phyloP scores from a whole-genome alignment of 768 basidiomycete species.

The Lactarius psammicola region DNA sequence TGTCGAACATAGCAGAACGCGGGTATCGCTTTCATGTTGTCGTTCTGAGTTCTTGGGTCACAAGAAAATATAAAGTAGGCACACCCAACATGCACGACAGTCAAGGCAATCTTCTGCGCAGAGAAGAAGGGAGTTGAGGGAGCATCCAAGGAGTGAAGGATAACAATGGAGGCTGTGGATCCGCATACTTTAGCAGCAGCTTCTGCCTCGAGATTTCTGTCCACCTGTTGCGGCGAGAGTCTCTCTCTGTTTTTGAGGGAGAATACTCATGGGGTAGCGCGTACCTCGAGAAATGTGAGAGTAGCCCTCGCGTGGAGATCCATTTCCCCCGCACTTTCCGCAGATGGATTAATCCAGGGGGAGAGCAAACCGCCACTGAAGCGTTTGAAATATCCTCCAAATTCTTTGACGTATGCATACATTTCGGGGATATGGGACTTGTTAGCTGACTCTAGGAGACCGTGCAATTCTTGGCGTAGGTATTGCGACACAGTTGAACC shows the following conservation, averaged over 20 bases:
- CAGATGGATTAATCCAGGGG: constrained; percentile 52
- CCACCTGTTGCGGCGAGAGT: constrained; percentile 49
- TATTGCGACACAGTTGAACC: constrained; percentile 88
- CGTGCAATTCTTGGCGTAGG: constrained; percentile 81
- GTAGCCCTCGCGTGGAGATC: constrained; percentile 87
- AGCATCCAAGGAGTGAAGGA: constrained; percentile 86
- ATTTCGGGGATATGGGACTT: constrained; percentile 72
- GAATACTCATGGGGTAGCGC: constrained; percentile 27
- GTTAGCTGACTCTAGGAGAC: constrained; percentile 75
- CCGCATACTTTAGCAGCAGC: constrained; percentile 74
- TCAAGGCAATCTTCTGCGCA: constrained; percentile 70
- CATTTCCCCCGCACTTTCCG: constrained; percentile 36
- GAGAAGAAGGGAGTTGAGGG: constrained; percentile 83
- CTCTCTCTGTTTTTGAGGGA: constrained; percentile 10
- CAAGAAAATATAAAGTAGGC: constrained; percentile 27
- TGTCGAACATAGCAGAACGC: constrained; percentile 77
- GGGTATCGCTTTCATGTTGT: constrained; percentile 65
- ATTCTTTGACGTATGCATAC: constrained; percentile 70
- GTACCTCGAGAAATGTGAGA: constrained; percentile 81
- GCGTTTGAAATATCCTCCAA: constrained; percentile 89
- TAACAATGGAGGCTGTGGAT: constrained; percentile 85
- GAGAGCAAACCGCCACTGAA: constrained; percentile 77
- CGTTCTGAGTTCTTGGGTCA: neutral
- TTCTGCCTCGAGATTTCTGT: constrained; percentile 68
- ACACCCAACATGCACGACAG: constrained; percentile 91